Evolutionary conservation across 352 stramenopile genomes (phyloP).

Genomic region (Phytophthora cajani): DNA sequence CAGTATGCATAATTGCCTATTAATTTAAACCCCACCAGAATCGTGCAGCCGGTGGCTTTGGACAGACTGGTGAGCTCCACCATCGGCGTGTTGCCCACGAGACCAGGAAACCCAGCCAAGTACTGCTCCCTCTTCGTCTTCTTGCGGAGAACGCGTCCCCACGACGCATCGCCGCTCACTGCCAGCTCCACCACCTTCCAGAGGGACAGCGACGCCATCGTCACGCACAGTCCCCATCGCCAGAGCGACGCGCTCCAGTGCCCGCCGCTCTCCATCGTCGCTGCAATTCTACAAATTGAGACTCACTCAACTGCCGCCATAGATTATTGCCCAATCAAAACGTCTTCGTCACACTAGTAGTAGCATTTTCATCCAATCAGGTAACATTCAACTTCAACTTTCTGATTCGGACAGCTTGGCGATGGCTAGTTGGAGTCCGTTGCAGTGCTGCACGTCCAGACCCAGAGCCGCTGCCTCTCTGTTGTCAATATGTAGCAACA

Average conservation of each 20-base stretch:
- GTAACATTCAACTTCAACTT: slow-evolving; percentile 24
- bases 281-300: slow-evolving; percentile 23
- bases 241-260: slow-evolving; percentile 55
- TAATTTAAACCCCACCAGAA: slow-evolving; percentile 60
- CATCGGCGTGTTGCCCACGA: slow-evolving; percentile 95
- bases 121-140: slow-evolving; percentile 37
- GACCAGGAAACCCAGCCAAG: slow-evolving; percentile 67
- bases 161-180: slow-evolving; percentile 14
- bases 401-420: slow-evolving; percentile 36
- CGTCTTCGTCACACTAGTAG: slow-evolving; percentile 2
- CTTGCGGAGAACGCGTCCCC: slow-evolving; percentile 22
- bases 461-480: slow-evolving; percentile 63
- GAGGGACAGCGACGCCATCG: slow-evolving; percentile 68
- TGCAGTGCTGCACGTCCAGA: slow-evolving; percentile 51
- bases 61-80: slow-evolving; percentile 92
- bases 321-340: slow-evolving; percentile 43
- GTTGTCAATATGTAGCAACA: background rate
- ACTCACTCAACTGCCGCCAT: slow-evolving; percentile 31
- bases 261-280: slow-evolving; percentile 29
- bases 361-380: slow-evolving; percentile 56
- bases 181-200: slow-evolving; percentile 75
- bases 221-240: slow-evolving; percentile 64
- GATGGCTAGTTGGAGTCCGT: slow-evolving; percentile 28
- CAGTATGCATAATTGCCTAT: background rate
- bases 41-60: slow-evolving; percentile 88